phyloP scores from a whole-genome alignment of 2,329 filamentous ascomycete genomes.

The Corniculantispora saksenae region DNA sequence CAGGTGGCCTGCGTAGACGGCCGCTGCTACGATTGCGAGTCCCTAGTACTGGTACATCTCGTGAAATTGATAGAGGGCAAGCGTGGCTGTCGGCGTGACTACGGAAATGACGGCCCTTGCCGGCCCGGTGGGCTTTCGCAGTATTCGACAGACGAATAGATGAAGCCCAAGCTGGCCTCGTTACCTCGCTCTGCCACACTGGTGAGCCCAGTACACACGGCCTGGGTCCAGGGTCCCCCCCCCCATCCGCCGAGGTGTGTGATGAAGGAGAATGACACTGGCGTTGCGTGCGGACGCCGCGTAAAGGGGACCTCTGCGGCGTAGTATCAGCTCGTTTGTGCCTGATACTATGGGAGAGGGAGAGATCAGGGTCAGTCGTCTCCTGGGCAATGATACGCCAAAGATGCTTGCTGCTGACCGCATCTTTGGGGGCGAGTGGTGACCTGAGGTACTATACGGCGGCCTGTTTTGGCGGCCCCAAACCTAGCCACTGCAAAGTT shows the following conservation, averaged over 20 bases:
- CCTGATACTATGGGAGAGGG: background rate
- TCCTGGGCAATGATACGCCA: background rate
- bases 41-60: no score
- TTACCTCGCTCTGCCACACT: no score
- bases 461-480: background rate
- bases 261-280: constrained; percentile 6
- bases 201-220: background rate
- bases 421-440: background rate
- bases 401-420: background rate
- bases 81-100: constrained; percentile 2
- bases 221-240: background rate
- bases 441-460: background rate
- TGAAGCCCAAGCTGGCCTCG: background rate
- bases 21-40: no score
- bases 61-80: background rate
- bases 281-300: background rate
- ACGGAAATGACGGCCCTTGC: constrained; percentile 8
- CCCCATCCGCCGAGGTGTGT: background rate
- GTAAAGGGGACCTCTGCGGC: background rate
- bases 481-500: no score
- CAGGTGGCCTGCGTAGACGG: no score
- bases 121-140: no score
- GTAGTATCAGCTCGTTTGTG: constrained; percentile 2
- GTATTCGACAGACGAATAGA: background rate
- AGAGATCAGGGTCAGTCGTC: background rate